Evolutionary conservation across 106 monocot genomes (phyloP).

Genomic region (Narthecium ossifragum): DNA sequence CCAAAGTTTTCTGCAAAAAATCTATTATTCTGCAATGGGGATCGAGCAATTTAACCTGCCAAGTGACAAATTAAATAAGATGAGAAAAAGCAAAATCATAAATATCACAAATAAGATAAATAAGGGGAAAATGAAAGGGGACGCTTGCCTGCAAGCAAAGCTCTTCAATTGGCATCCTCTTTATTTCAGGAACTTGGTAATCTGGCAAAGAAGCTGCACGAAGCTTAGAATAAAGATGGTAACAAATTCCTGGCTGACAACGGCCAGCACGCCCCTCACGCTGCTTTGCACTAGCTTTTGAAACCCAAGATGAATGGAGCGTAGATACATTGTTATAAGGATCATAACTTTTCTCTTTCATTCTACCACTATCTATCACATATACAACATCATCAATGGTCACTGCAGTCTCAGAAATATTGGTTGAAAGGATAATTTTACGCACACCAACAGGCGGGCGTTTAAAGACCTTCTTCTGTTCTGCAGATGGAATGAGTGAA

Average conservation of each 20-base stretch:
- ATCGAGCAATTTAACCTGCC: conserved; percentile 88
- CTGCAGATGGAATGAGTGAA: conserved; percentile 86
- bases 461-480: conserved; percentile 94
- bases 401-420: conserved; percentile 96
- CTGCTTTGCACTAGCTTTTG: conserved; percentile 93
- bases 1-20: conserved; percentile 84
- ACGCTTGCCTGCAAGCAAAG: conserved; percentile 79
- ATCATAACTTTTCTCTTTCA: conserved; percentile 99
- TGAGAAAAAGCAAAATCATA: conserved; percentile 11
- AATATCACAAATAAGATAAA: not conserved
- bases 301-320: conserved; percentile 92
- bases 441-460: conserved; percentile 53
- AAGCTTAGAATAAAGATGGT: conserved; percentile 80
- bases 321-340: conserved; percentile 97
- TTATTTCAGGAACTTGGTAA: conserved; percentile 92
- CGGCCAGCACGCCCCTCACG: conserved; percentile 96
- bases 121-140: not conserved
- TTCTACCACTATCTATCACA: conserved; percentile 91
- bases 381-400: conserved; percentile 97
- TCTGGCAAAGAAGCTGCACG: conserved; percentile 65
- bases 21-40: conserved; percentile 58
- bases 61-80: conserved; percentile 5
- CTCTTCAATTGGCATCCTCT: conserved; percentile 96
- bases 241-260: conserved; percentile 93
- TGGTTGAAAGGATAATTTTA: conserved; percentile 95